Base-by-base conservation (phyloP, 1,284 basidiomycete genomes). In the Tranzscheliella williamsii region DNA sequence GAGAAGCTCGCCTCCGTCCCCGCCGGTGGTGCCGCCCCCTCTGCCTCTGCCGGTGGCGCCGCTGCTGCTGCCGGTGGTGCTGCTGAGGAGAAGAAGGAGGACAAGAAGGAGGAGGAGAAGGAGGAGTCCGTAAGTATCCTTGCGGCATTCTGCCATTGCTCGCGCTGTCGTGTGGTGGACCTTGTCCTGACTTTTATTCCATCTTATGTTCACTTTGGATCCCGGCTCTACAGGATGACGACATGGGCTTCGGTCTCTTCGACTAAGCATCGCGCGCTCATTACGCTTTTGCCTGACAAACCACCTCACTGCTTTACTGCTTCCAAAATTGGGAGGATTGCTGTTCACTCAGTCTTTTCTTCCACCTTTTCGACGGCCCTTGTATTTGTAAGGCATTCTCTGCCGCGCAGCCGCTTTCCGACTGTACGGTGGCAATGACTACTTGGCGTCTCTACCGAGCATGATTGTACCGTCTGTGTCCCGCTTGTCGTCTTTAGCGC, bases 1-100 rank as follows among this genome's bases (percentile, higher is more conserved):
- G 80, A 85, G 80, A 97, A 97, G 84, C 90, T 97, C 75, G 86
- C 92, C 53, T 96, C 93, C 70, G 94, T 93, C 79, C 82, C 76
- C 56, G 79, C 78, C 38, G 79, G 78, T 44, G 79, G 74, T 64
- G 72, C 66, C 26, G 64, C 67, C 29, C 53, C 67, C 26, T 73
- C 73, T 39, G 74, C 72, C 47, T 75, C 67, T 44, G 81, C 83
- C 45, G 81, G 82, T 51, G 84, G 83, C 52, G 84, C 83, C 42
- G 84, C 81, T 63, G 83, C 82, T 52, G 84, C 81, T 43, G 85
- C 83, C 46, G 85, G 83, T 45, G 86, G 84, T 32, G 85, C 84
- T 46, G 86, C 83, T 40, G 86, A 82, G 40, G 83, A 85, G 72
- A 86, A 90, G 80, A 79, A 82, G 78, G 57, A 68, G 62, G 65